Percentiles rank a stretch among this genome's conserved stretches.
Evolutionary conservation across 1,284 basidiomycete species (phyloP).

Genomic region (Melampsora abietis-canadensis): DNA sequence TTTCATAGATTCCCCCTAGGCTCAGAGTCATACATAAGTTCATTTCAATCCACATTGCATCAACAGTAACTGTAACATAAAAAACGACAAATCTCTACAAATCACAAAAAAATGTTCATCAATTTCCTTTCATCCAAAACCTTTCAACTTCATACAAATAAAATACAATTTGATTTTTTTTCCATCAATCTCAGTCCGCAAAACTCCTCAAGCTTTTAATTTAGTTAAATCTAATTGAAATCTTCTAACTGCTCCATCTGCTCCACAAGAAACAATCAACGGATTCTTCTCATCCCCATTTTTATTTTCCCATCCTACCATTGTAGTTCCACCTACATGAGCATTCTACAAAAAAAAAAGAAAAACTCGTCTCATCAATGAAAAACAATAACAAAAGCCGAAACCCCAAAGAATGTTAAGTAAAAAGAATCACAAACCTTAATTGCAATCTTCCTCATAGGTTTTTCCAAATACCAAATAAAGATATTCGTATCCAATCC

Average conservation of each 20-base stretch:
- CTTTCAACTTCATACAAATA: background rate
- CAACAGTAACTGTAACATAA: too few relatives aligned
- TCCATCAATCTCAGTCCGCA: background rate
- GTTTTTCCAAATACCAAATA: slow-evolving; percentile 76
- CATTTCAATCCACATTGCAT: too few relatives aligned
- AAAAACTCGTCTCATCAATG: background rate
- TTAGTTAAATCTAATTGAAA: slow-evolving; percentile 16
- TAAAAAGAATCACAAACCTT: slow-evolving; percentile 56
- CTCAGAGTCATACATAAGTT: too few relatives aligned
- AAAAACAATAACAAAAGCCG: slow-evolving; percentile 15
- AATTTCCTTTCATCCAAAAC: background rate
- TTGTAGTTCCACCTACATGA: slow-evolving; percentile 36
- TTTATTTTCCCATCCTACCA: slow-evolving; percentile 25
- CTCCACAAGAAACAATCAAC: slow-evolving; percentile 23
- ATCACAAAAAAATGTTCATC: too few relatives aligned
- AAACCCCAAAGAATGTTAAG: slow-evolving; percentile 47
- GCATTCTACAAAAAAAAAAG: slow-evolving; percentile 18
- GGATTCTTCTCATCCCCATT: background rate
- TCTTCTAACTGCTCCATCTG: slow-evolving; percentile 36
- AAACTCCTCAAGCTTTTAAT: slow-evolving; percentile 15
- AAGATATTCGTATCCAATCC: slow-evolving; percentile 89
- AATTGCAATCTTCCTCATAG: slow-evolving; percentile 73
- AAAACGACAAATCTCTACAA: too few relatives aligned
- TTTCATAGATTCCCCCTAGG: too few relatives aligned
- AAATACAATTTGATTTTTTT: background rate